A percentile compares a stretch with the other conserved stretches of the same genome.
phyloP scores from a whole-genome alignment of 2,329 filamentous ascomycete species.

The Emericellopsis cladophorae region DNA sequence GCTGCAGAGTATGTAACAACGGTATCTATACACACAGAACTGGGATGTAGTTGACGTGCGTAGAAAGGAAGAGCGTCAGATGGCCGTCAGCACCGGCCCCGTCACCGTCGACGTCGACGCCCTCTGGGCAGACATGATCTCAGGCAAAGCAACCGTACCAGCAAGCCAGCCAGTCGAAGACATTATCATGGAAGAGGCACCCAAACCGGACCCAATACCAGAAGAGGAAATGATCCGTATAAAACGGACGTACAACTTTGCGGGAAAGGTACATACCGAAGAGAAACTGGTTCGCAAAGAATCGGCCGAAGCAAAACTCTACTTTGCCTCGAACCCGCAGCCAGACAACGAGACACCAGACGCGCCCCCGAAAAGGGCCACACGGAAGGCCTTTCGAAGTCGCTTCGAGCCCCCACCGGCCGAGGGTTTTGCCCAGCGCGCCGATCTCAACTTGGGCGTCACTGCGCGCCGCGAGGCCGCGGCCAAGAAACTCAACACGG shows the following conservation, averaged over 20 bases:
- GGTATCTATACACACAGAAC: neutral
- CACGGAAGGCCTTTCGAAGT: constrained; percentile 46
- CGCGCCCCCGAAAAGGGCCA: constrained; percentile 24
- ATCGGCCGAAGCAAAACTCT: constrained; percentile 54
- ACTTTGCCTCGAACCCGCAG: constrained; percentile 35
- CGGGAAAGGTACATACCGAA: constrained; percentile 58
- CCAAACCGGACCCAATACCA: constrained; percentile 1
- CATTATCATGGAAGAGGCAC: constrained; percentile 2
- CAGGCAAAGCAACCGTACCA: constrained; percentile 12
- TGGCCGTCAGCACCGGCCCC: constrained; percentile 37
- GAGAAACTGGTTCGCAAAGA: constrained; percentile 55
- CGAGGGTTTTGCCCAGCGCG: constrained; percentile 28
- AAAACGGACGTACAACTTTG: constrained; percentile 63
- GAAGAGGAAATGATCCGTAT: constrained; percentile 40
- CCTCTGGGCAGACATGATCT: constrained; percentile 55
- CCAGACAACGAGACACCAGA: neutral
- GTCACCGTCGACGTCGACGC: constrained; percentile 62
- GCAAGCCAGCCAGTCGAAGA: neutral
- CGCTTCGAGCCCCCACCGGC: constrained; percentile 42
- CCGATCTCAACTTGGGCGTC: constrained; percentile 46
- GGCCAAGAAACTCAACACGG: constrained; percentile 55
- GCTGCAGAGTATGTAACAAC: constrained; percentile 38
- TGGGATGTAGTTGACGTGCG: neutral
- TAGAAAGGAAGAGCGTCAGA: constrained; percentile 45
- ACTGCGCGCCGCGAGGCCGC: constrained; percentile 33